Percentiles rank a stretch among this genome's conserved stretches.
Conservation (phyloP, 768 basidiomycete genomes). For the Tremella mesenterica region DNA sequence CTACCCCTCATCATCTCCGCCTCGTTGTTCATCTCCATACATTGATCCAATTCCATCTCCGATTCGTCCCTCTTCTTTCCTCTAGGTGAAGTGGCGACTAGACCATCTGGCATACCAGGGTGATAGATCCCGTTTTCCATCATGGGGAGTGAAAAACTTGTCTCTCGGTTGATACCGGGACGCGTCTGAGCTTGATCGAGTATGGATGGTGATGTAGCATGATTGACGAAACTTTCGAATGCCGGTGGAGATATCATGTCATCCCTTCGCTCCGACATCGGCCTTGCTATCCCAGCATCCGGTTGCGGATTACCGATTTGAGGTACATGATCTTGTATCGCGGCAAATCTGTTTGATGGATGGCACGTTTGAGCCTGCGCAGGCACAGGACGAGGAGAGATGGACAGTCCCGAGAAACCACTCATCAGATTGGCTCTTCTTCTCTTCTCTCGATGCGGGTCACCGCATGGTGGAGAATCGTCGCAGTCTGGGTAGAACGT, state of each 20-base stretch:
- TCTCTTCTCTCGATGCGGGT: no score
- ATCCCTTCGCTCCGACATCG: slow-evolving; percentile 2
- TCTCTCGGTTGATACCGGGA: no score
- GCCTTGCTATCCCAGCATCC: no score
- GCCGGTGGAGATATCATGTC: slow-evolving; percentile 3
- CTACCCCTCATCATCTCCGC: slow-evolving; percentile 1
- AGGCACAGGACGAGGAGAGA: slow-evolving; percentile 3
- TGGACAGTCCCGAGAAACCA: slow-evolving; percentile 26
- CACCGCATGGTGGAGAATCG: no score
- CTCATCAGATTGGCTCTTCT: slow-evolving; percentile 26
- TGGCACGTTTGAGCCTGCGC: not conserved
- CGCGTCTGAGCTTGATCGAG: slow-evolving; percentile 12
- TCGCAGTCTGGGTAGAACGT: no score
- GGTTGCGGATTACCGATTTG: slow-evolving; percentile 5
- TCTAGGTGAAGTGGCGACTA: slow-evolving; percentile 10
- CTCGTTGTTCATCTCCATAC: no score
- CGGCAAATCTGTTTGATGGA: no score
- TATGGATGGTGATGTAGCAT: not conserved
- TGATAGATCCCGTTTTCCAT: slow-evolving; percentile 2
- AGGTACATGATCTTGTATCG: not conserved
- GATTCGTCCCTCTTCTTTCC: slow-evolving; percentile 4
- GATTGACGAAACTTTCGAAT: not conserved
- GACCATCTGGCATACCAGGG: slow-evolving; percentile 10
- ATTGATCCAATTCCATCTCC: no score
- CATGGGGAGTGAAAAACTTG: not conserved